Base-by-base conservation (phyloP, 306 rosid genomes). In the Carpinus fangiana region DNA sequence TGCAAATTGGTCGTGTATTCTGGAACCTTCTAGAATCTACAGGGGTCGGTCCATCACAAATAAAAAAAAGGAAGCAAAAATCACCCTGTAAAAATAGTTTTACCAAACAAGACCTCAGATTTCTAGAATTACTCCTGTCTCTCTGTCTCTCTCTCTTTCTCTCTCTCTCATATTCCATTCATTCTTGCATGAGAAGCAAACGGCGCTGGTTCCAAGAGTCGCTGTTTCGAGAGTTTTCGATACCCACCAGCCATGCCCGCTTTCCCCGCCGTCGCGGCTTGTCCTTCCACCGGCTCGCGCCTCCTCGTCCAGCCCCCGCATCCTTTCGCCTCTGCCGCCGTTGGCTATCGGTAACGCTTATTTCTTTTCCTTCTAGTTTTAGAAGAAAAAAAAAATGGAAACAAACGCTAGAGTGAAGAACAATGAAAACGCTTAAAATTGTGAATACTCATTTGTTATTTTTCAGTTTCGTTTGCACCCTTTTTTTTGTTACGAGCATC, bases 141-240 rank as follows among this genome's bases (percentile, higher is more conserved):
- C 45, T 41, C 45, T 41, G n/a, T n/a, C 45, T 41, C 45, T 36
- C 5, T 36, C 41, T 36, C 4, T 36, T 4, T 36, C 43, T 38
- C 43, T 41, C 26, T 65, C 47, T 28, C 43, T 26, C 12, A 13
- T 28, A 12, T 1, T 11, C 10, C 2, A 36, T 41, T 2, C 2
- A 66, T 41, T 66, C 72, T 66, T 66, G 72, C 51, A 66, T 66
- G 72, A 66, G 50, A 66, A 66, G 51, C 26, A 66, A 66, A n/a
- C 51, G 72, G 28, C 50, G 51, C 26, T 66, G 7, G 23, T n/a
- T 38, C 23, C 28, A 0, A n/a, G 8, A 16, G 50, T 65, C 43
- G 16, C 18, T 61, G 6, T 61, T 31, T 61, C 43, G 38, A 61
- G 72, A 67, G 72, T 41, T 41, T 59, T n/a, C 51, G 7, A 20